Percentiles rank a stretch among this genome's conserved stretches.
Evolutionary conservation across 768 basidiomycete species (phyloP).

Genomic region (Leucogyrophana mollusca): DNA sequence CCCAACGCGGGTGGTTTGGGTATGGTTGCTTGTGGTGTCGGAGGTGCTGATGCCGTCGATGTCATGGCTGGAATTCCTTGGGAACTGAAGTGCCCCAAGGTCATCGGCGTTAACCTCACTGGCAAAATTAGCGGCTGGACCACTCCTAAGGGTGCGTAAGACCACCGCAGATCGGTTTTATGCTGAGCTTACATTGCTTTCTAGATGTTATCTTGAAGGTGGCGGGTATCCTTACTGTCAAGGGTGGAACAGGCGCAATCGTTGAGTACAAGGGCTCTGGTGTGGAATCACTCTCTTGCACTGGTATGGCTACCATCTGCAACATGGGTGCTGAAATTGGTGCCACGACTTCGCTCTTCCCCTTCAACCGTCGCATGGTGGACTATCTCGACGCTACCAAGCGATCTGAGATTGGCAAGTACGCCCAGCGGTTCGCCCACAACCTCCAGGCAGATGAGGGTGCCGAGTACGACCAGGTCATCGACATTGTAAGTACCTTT

Average conservation of each 20-base stretch:
- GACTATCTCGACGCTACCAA: slow-evolving; percentile 95
- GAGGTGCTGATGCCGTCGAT: slow-evolving; percentile 98
- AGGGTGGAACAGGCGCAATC: slow-evolving; percentile 98
- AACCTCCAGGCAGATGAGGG: slow-evolving; percentile 87
- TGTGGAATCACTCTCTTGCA: slow-evolving; percentile 94
- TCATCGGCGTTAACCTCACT: slow-evolving; percentile 95
- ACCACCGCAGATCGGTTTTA: neutral
- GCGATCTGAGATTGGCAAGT: slow-evolving; percentile 81
- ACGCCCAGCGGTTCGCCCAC: slow-evolving; percentile 85
- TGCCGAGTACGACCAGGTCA: slow-evolving; percentile 90
- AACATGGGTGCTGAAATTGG: slow-evolving; percentile 99
- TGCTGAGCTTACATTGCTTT: slow-evolving; percentile 9
- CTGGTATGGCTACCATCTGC: slow-evolving; percentile 99
- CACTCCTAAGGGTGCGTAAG: slow-evolving; percentile 80
- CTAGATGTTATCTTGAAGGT: slow-evolving; percentile 98
- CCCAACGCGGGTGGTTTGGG: slow-evolving; percentile 99
- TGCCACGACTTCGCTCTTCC: slow-evolving; percentile 98
- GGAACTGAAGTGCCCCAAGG: slow-evolving; percentile 99
- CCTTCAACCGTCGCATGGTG: slow-evolving; percentile 94
- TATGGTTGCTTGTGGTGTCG: slow-evolving; percentile 99
- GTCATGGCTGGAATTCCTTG: slow-evolving; percentile 98
- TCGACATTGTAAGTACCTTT: slow-evolving; percentile 73
- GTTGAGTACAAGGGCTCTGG: slow-evolving; percentile 96
- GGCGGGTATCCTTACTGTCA: slow-evolving; percentile 97
- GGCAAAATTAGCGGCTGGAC: slow-evolving; percentile 98